Conservation (phyloP, 1,284 basidiomycete genomes). For the Pseudozyma tsukubaensis region DNA sequence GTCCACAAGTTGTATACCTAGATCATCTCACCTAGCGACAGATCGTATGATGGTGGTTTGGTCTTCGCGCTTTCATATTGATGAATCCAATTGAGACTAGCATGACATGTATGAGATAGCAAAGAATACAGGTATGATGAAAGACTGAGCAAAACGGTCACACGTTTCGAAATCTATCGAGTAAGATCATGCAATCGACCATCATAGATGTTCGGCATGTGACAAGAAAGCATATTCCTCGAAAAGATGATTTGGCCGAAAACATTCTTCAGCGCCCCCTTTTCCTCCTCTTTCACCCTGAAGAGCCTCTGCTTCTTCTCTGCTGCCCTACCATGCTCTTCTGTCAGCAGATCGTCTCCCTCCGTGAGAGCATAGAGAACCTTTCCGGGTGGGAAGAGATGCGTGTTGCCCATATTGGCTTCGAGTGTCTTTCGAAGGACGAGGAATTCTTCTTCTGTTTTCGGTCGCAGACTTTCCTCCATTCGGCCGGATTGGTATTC, state of each 20-base stretch:
- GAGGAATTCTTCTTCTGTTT: slow-evolving; percentile 69
- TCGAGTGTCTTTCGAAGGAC: slow-evolving; percentile 83
- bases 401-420: slow-evolving; percentile 81
- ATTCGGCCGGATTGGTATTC: slow-evolving; percentile 49
- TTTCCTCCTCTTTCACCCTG: slow-evolving; percentile 21
- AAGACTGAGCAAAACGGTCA: too few relatives aligned
- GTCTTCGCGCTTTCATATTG: too few relatives aligned
- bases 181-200: slow-evolving; percentile 33
- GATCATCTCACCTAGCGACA: too few relatives aligned
- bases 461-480: background rate
- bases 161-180: slow-evolving; percentile 5
- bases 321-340: background rate
- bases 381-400: slow-evolving; percentile 81
- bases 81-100: background rate
- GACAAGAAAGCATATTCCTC: slow-evolving; percentile 80
- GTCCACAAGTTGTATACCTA: too few relatives aligned
- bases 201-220: slow-evolving; percentile 74
- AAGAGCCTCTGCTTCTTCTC: slow-evolving; percentile 34
- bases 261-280: slow-evolving; percentile 70
- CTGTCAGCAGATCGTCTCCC: slow-evolving; percentile 70
- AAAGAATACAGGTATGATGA: slow-evolving; percentile 6
- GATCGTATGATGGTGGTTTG: too few relatives aligned
- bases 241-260: slow-evolving; percentile 85
- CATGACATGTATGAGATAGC: background rate
- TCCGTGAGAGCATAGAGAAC: slow-evolving; percentile 82